Conservation (phyloP, 192 early-diverging fungal genomes). For the Coemansia sp. region DNA sequence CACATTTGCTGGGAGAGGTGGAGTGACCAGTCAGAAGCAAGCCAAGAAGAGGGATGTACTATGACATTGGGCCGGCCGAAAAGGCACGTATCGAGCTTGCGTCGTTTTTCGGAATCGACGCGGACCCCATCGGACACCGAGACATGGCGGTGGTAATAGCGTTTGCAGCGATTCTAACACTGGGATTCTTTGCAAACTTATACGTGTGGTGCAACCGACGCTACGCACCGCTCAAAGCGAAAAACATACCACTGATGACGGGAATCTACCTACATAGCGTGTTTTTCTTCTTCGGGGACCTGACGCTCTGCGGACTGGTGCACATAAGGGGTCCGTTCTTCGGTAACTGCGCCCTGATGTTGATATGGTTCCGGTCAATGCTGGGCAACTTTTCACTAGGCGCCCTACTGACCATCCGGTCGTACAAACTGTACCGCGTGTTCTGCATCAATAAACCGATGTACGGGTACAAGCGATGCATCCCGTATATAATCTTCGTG, state of each 20-base stretch:
- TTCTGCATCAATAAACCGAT: slow-evolving; percentile 45
- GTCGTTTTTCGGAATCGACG: slow-evolving; percentile 31
- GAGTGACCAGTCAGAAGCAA: too few species aligned
- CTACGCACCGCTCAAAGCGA: slow-evolving; percentile 56
- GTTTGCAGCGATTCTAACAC: slow-evolving; percentile 17
- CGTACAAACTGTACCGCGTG: slow-evolving; percentile 47
- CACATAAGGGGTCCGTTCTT: slow-evolving; percentile 39
- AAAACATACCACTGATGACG: slow-evolving; percentile 55
- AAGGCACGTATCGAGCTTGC: slow-evolving; percentile 32
- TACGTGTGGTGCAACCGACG: slow-evolving; percentile 46
- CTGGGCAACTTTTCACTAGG: slow-evolving; percentile 50
- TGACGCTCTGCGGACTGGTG: slow-evolving; percentile 48
- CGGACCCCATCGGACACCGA: slow-evolving; percentile 36
- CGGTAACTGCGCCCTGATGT: slow-evolving; percentile 47
- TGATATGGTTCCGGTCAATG: slow-evolving; percentile 50
- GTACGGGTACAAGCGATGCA: slow-evolving; percentile 31
- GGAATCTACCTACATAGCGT: slow-evolving; percentile 44
- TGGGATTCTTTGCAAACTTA: slow-evolving; percentile 37
- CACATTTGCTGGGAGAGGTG: too few species aligned
- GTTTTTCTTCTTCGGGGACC: slow-evolving; percentile 51
- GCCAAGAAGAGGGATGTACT: slow-evolving; percentile 34
- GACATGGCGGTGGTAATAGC: slow-evolving; percentile 28
- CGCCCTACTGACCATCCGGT: slow-evolving; percentile 43
- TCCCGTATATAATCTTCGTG: slow-evolving; percentile 35
- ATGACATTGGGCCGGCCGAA: slow-evolving; percentile 34